phyloP scores from a whole-genome alignment of 768 basidiomycete species.

The Russula sp. region DNA sequence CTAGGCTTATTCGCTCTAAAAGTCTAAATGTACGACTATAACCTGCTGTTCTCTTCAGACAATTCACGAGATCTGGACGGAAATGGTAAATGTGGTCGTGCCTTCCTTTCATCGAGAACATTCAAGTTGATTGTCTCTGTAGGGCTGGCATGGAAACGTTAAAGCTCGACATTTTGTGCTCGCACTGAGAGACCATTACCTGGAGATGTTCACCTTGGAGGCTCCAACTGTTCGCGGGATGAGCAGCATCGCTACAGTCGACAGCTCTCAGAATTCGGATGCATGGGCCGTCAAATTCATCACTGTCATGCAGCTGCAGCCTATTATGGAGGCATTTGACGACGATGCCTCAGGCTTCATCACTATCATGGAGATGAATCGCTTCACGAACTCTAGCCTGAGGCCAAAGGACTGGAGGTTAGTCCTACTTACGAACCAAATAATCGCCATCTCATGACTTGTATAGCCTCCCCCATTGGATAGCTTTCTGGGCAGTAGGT shows the following conservation, averaged over 20 bases:
- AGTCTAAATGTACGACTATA: not conserved
- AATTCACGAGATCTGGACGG: conserved; percentile 23
- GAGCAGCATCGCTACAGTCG: not conserved
- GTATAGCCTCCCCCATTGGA: conserved; percentile 30
- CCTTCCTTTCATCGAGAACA: not conserved
- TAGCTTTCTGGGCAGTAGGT: conserved; percentile 31
- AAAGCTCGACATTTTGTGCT: conserved; percentile 24
- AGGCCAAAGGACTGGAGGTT: conserved; percentile 30
- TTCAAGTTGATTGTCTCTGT: not conserved
- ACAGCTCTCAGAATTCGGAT: conserved; percentile 15
- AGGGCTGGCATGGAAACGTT: conserved; percentile 24
- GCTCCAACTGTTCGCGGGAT: no score
- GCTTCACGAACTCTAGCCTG: conserved; percentile 27
- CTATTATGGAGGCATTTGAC: conserved; percentile 32
- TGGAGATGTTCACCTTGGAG: conserved; percentile 21
- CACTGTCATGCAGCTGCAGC: conserved; percentile 24
- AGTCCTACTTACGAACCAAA: not conserved
- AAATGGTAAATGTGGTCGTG: conserved; percentile 25
- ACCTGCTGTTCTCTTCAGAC: not conserved
- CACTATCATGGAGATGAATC: conserved; percentile 32
- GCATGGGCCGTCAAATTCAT: conserved; percentile 29
- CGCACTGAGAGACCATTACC: conserved; percentile 31
- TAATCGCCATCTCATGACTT: not conserved
- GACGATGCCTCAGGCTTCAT: conserved; percentile 33
- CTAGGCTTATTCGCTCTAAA: not conserved